Evolutionary conservation across 768 basidiomycete genomes (phyloP), one percentile per base, ranked within the genome.

Genomic region (Trametes sanguinea): DNA sequence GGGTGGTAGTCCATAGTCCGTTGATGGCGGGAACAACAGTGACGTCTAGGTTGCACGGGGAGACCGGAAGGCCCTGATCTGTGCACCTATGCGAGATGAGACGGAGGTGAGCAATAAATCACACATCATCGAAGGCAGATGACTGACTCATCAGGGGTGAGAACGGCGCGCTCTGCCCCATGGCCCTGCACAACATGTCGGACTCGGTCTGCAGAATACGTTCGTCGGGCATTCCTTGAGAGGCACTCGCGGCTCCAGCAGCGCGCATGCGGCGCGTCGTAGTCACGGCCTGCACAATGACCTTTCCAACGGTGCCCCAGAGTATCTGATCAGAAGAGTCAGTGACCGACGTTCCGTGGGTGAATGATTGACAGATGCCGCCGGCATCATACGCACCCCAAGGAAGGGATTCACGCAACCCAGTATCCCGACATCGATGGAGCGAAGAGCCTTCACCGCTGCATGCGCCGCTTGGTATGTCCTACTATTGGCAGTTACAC

Each of bases 391-490:
- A 68, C 71, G 54, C 45, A 72, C 71, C 22, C 65, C 71, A 27
- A 67, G 53, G 60, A 68, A 57, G 16, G 71, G 69, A 51, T 69
- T 68, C 29, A 70, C 63, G 46, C 52, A 65, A 16, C 13, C 40
- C 8, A 68, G 51, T 30, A 37, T 44, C 8, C 46, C 52, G 29
- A 67, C 43, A 50, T 68, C 55, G 35, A 68, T 27, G 0, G 42
- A 33, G 14, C 62, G 64, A 27, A 71, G 54, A 8, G 55, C 29
- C 27, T 50, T 47, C 7, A 67, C 67, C 10, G 67, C 69, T 11
- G 62, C 60, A 33, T 63, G 54, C 16, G 71, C 71, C 16, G 69
- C 65, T n/a, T 57, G 52, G 54, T 66, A 62, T 7, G 63, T 56
- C 22, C 62, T 60, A 42, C 66, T 66, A 52, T 61, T 68, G 8